These are phyloP conservation scores for Podospora pseudopauciseta DNA, from an alignment of 495 filamentous ascomycete genomes.

Conservation along the genomic window DNA sequence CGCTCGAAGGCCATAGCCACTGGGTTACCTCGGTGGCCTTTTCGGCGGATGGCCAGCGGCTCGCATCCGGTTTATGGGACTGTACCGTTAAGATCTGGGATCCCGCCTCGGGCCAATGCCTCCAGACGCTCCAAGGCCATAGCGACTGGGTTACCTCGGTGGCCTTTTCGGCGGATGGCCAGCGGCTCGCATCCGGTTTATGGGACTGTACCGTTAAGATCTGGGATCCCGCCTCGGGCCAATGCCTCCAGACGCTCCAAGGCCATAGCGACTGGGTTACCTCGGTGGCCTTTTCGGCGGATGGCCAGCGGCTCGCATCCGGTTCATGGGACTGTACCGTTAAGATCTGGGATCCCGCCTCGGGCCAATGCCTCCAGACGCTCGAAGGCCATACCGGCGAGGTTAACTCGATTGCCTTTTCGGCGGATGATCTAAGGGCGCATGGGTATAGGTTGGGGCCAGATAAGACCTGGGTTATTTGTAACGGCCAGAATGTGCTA, in stretches of 20 bases:
- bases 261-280: too few species aligned
- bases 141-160: not conserved
- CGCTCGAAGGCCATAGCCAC: constrained; percentile 38
- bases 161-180: too few species aligned
- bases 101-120: not conserved
- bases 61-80: constrained; percentile 85
- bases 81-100: constrained; percentile 50
- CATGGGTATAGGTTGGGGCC: not conserved
- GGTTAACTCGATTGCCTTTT: constrained; percentile 21
- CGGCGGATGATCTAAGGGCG: constrained; percentile 31
- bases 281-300: not conserved
- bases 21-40: constrained; percentile 17
- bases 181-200: too few species aligned
- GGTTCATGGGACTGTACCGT: not conserved
- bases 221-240: too few species aligned
- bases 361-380: too few species aligned
- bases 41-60: constrained; percentile 48
- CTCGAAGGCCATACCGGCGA: too few species aligned
- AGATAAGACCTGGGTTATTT: not conserved
- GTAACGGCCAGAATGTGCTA: constrained; percentile 21
- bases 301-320: constrained; percentile 3
- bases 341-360: too few species aligned
- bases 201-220: too few species aligned
- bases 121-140: not conserved
- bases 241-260: too few species aligned